Base-by-base conservation (phyloP, 352 stramenopile genomes). In the Phytopythium aichiense region DNA sequence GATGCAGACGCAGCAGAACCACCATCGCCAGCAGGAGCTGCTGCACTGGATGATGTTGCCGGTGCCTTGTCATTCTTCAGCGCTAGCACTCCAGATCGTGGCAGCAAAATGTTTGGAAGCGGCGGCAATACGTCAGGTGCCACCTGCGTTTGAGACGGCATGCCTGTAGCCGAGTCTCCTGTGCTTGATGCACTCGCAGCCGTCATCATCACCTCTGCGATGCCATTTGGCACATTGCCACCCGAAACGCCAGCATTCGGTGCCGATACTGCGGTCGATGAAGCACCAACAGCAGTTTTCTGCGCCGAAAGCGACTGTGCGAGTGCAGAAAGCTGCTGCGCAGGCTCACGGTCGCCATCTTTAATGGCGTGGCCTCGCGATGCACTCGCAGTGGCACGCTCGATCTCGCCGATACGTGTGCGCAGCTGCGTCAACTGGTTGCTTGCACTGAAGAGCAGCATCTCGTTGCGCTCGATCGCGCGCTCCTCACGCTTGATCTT, bases 401-500 rank as follows among this genome's bases (percentile, higher is more conserved):
- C 81, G 25, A 91, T 86, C 38, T 90, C 82, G n/a, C 92, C 84
- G 37, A 93, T 89, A 20, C 79, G 68, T 6, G 71, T 60, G 22
- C 74, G 72, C 40, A 96, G 65, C 58, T 96, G 86, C 52, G 77
- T 88, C 71, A 96, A 79, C 43, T 95, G 86, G 46, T 90, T 92
- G 40, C 74, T 93, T 63, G 71, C 91, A 57, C 80, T 96, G 55
- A 86, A 87, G 2, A 91, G 58, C 28, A 84, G 60, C 78, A 88
- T 89, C 42, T 92, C 85, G 28, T 73, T 89, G 23, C 82, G 80
- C 61, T 96, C 87, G 2, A 95, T 77, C 0, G 86, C 87, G 45
- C 92, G 92, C 35, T 94, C 87, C 31, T 96, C 87, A 30, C 85
- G 84, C 64, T 94, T 94, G 25, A 94, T 73, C 59, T 92, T 93